A percentile compares a stretch with the other conserved stretches of the same genome.
Conservation (phyloP, 257 asterid species). For the Gynochthodes officinalis region DNA sequence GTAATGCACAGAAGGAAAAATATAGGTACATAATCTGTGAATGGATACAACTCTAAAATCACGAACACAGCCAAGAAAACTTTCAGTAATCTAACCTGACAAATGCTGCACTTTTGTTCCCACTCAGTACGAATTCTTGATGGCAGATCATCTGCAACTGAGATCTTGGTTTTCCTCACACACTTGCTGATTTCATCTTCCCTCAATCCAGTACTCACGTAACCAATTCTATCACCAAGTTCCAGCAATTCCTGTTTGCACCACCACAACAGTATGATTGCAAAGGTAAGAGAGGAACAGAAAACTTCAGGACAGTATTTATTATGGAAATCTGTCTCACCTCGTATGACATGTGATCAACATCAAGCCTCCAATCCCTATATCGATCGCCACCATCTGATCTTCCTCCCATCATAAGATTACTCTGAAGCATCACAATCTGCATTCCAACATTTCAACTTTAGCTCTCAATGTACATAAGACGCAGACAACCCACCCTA, state of each 20-base stretch:
- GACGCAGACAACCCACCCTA: not conserved
- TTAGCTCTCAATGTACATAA: not conserved
- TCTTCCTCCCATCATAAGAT: constrained; percentile 63
- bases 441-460: constrained; percentile 21
- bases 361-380: constrained; percentile 70
- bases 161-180: constrained; percentile 48
- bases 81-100: constrained; percentile 54
- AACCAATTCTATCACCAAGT: constrained; percentile 83
- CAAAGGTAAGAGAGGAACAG: not conserved
- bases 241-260: constrained; percentile 71
- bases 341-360: constrained; percentile 88
- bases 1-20: not conserved
- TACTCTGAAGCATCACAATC: constrained; percentile 73
- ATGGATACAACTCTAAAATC: not conserved
- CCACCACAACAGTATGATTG: constrained; percentile 2
- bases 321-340: constrained; percentile 24
- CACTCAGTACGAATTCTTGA: constrained; percentile 32
- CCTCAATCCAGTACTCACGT: constrained; percentile 75
- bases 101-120: constrained; percentile 74
- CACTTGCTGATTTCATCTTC: constrained; percentile 64
- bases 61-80: not conserved
- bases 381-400: constrained; percentile 42
- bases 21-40: not conserved
- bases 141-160: constrained; percentile 25
- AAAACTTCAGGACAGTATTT: not conserved